Evolutionary conservation across 371 early-diverging fungal genomes (phyloP), one percentile per base, ranked within the genome.

Genomic region (Mucor irregularis): DNA sequence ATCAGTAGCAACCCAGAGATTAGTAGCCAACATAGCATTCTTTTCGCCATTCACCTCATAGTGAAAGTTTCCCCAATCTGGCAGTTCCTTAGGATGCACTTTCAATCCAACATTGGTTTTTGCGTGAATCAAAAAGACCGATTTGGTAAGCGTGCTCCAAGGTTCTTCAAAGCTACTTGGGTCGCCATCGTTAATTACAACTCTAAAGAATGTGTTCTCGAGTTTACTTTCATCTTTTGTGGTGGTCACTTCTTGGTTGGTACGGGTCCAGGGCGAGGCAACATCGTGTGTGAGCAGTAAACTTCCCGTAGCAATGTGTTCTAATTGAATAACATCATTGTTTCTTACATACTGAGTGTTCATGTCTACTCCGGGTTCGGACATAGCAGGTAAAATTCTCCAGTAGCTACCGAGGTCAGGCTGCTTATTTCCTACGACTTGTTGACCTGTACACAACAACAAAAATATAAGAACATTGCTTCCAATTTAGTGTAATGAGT

Each of bases 31-130:
- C 50, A 69, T 76, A 3, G 85, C 86, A 22, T 76, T 73, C 16
- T 82, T 77, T 64, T 90, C 86, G 47, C 92, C 90, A 0, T 86
- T 92, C 13, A 99, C 90, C 68, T 99, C 98, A 38, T 90, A 90
- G 73, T 99, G 99, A 43, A 85, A 86, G 70, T 89, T 94, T 5
- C 90, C 99, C 99, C 99, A 99, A 28, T 90, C 88, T 16, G 99
- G 99, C 7, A 96, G 75, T 71, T 92, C 90, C 34, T 83, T 81
- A 13, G 62, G 58, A 58, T 91, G 90, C 5, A 94, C 92, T 63
- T 88, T 90, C 49, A 95, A 73, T 34, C 85, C 90, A 71, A 84
- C 92, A 37, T 71, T 71, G 54, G 83, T 87, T 62, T 86, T 86
- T 44, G 80, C 71, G 62, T 95, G 96, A 13, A 89, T 72, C 10